Conservation (phyloP, 148 eudicot species). For the Vaccinium macrocarpon region DNA sequence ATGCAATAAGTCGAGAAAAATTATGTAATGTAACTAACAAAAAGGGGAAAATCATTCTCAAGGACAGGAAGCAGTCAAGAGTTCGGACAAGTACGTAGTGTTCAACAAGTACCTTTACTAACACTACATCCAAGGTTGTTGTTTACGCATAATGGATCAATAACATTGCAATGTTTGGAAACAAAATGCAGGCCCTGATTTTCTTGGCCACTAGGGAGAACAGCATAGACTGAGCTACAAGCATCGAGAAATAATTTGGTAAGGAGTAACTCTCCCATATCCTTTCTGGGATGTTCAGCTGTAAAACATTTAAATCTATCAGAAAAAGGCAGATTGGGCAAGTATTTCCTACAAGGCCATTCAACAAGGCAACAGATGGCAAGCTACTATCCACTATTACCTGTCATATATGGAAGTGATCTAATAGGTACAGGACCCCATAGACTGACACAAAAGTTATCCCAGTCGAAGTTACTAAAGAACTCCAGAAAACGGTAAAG, state of each 20-base stretch:
- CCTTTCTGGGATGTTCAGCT: conserved; percentile 91
- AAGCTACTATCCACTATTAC: conserved; percentile 29
- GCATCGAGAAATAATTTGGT: conserved; percentile 71
- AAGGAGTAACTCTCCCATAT: conserved; percentile 62
- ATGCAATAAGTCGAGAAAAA: background rate
- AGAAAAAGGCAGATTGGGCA: conserved; percentile 11
- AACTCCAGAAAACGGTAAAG: conserved; percentile 91
- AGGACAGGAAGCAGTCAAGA: background rate
- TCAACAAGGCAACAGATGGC: conserved; percentile 1
- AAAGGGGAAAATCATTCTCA: background rate
- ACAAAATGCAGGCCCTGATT: conserved; percentile 72
- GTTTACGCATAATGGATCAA: conserved; percentile 85
- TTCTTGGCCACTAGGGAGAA: conserved; percentile 67
- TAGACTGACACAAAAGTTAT: conserved; percentile 79
- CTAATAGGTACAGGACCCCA: conserved; percentile 88
- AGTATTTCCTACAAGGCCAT: background rate
- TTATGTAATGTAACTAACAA: background rate
- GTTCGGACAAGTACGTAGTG: background rate
- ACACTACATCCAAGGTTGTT: conserved; percentile 98
- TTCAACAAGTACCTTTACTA: conserved; percentile 62
- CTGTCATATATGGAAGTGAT: conserved; percentile 76
- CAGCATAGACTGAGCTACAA: conserved; percentile 77
- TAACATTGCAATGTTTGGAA: conserved; percentile 83
- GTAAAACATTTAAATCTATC: conserved; percentile 24
- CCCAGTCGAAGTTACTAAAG: conserved; percentile 97